Percentiles rank a stretch among this genome's conserved stretches.
phyloP scores from a whole-genome alignment of 352 stramenopile species.

The Pythium periplocum region DNA sequence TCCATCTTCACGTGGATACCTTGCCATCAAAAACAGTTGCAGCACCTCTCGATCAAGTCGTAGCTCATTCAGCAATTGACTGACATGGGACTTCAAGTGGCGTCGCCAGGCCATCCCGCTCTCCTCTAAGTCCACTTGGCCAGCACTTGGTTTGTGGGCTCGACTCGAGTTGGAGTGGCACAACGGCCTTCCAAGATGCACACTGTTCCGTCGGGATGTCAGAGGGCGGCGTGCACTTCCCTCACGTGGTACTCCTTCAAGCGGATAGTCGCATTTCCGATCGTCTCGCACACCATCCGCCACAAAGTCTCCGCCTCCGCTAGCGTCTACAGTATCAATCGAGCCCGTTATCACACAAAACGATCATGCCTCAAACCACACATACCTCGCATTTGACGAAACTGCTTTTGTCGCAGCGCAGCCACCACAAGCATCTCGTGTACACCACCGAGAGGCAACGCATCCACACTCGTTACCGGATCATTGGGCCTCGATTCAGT shows the following conservation, averaged over 20 bases:
- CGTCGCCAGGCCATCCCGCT: conserved; percentile 21
- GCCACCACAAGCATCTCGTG: conserved; percentile 7
- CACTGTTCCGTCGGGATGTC: neutral
- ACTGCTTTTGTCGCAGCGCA: conserved; percentile 9
- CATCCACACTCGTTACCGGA: no score
- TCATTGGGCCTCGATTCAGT: no score
- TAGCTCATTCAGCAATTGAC: conserved; percentile 39
- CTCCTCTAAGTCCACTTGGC: neutral
- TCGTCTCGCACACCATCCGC: conserved; percentile 9
- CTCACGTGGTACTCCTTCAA: conserved; percentile 6
- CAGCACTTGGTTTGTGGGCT: neutral
- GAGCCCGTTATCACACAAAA: neutral
- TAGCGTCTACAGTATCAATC: conserved; percentile 3
- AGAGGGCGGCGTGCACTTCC: conserved; percentile 2
- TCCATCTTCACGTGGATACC: conserved; percentile 20
- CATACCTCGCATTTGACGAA: conserved; percentile 12
- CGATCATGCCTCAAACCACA: neutral
- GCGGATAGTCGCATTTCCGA: conserved; percentile 17
- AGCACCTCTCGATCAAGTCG: conserved; percentile 28
- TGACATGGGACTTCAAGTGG: conserved; percentile 39
- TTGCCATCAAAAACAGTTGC: conserved; percentile 25
- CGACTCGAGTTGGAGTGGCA: neutral
- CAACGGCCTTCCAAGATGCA: neutral
- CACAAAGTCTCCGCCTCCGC: neutral
- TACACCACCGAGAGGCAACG: neutral